These are phyloP conservation scores for Phytophthora ramorum DNA, from an alignment of 352 stramenopile genomes.

Conservation along the genomic window DNA sequence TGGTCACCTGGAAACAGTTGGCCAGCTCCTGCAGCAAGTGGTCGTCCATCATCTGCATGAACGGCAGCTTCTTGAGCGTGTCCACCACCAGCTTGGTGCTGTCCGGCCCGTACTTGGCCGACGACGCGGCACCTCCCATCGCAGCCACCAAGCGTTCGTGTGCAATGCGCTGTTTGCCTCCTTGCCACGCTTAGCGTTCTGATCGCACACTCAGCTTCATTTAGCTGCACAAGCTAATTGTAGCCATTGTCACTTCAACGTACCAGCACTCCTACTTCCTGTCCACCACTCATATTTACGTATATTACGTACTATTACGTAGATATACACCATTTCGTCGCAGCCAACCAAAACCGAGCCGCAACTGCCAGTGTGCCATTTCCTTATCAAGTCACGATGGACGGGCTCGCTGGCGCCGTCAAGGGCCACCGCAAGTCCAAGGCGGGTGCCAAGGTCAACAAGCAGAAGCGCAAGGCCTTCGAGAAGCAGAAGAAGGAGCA, in stretches of 20 bases:
- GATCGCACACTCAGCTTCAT: not conserved
- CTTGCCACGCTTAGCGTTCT: slow-evolving; percentile 2
- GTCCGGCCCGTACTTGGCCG: slow-evolving; percentile 24
- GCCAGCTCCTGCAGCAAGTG: slow-evolving; percentile 57
- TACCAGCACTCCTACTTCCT: slow-evolving; percentile 1
- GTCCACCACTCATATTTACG: not conserved
- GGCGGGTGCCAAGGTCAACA: slow-evolving; percentile 92
- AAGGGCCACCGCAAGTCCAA: slow-evolving; percentile 89
- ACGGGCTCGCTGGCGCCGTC: slow-evolving; percentile 39
- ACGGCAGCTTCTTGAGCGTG: slow-evolving; percentile 61
- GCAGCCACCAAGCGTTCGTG: not conserved
- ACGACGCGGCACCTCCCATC: slow-evolving; percentile 20
- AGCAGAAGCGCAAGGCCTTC: slow-evolving; percentile 94
- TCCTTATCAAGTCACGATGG: slow-evolving; percentile 29
- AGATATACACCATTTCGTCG: slow-evolving; percentile 9
- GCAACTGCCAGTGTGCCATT: slow-evolving; percentile 18
- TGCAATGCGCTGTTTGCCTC: not conserved
- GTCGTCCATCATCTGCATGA: slow-evolving; percentile 74
- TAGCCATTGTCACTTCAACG: slow-evolving; percentile 16
- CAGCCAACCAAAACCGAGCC: slow-evolving; percentile 27
- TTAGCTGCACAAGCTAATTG: not conserved
- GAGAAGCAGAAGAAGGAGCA: slow-evolving; percentile 87
- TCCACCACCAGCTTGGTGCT: slow-evolving; percentile 40
- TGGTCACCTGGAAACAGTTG: slow-evolving; percentile 61
- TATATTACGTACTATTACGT: not conserved